These are phyloP conservation scores for Telfairia occidentalis DNA, from an alignment of 331 rosid genomes.

Conservation along the genomic window DNA sequence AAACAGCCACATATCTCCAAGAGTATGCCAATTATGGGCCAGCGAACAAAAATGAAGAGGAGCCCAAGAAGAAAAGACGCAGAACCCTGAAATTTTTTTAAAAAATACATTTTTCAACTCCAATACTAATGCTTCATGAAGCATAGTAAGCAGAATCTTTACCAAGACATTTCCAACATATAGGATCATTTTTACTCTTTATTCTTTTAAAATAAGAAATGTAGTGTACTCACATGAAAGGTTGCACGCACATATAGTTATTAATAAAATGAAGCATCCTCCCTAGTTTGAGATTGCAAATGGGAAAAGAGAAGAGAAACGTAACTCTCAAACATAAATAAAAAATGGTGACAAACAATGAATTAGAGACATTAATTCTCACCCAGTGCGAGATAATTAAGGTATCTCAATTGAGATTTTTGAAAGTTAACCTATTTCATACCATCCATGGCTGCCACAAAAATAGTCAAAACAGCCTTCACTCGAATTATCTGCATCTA, in stretches of 20 bases:
- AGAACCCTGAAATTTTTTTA: conserved; percentile 60
- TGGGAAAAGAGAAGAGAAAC: neutral
- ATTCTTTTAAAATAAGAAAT: neutral
- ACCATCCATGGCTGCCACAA: neutral
- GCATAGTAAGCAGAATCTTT: neutral
- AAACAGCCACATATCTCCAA: conserved; percentile 64
- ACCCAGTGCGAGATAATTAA: neutral
- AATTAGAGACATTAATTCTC: neutral
- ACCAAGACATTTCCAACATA: neutral
- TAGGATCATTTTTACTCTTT: neutral
- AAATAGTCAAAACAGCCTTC: neutral
- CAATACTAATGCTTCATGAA: neutral
- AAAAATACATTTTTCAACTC: conserved; percentile 7
- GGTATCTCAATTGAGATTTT: neutral
- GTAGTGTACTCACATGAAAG: neutral
- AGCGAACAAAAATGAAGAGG: conserved; percentile 79
- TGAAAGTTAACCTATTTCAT: neutral
- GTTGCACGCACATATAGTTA: neutral
- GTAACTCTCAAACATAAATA: neutral
- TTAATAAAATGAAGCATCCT: neutral
- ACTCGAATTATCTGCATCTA: neutral
- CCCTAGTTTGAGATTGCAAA: neutral
- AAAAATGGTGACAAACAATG: neutral
- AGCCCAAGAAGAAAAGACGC: conserved; percentile 80
- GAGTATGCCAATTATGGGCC: conserved; percentile 78